Evolutionary conservation across 805 yeast species (phyloP), one percentile per base, ranked within the genome.

Genomic region (Kregervanrija pseudodelftensis): DNA sequence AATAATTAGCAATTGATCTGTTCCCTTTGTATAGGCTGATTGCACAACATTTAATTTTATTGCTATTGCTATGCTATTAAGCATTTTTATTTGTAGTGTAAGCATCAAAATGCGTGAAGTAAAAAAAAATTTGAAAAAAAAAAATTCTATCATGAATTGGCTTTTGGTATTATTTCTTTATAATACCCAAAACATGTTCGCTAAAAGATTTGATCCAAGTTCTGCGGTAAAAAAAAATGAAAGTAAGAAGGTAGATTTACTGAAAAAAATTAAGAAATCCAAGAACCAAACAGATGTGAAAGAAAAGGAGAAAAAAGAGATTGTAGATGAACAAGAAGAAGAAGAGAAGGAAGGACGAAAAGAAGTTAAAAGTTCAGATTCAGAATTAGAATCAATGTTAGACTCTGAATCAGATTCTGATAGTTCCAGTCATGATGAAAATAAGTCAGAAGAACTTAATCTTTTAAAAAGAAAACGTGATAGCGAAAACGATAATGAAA

Each of bases 201-300:
- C 84, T 8, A 73, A 75, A 12, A 68, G 87, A 58, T 81, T 75
- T 54, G 85, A 78, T 51, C 86, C 86, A 9, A 15, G 14, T 58
- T 58, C 36, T 8, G 41, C 64, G 53, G 72, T 66, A 54, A 66
- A 57, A 59, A 66, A 63, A 55, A 58, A 61, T 34, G 59, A 60
- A n/a, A n/a, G 33, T 11, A 30, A 73, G 58, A 52, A 59, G 49
- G 42, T 58, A 56, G 41, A 59, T 11, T n/a, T 34, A 17, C 31
- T 66, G 54, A 72, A 66, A 54, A 66, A 57, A 60, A 65, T 64
- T 54, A 59, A 63, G 38, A 60, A 22, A 22, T 22, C 28, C 16
- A 73, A 60, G 50, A 59, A 49, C 41, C 58, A 56, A 41, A 59
- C 60, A 36, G 65, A 55, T 46, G 46, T 14, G 51, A 49, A 10